Evolutionary conservation across 371 early-diverging fungal genomes (phyloP), one percentile per base, ranked within the genome.

Genomic region (Zopfochytrium polystomum): DNA sequence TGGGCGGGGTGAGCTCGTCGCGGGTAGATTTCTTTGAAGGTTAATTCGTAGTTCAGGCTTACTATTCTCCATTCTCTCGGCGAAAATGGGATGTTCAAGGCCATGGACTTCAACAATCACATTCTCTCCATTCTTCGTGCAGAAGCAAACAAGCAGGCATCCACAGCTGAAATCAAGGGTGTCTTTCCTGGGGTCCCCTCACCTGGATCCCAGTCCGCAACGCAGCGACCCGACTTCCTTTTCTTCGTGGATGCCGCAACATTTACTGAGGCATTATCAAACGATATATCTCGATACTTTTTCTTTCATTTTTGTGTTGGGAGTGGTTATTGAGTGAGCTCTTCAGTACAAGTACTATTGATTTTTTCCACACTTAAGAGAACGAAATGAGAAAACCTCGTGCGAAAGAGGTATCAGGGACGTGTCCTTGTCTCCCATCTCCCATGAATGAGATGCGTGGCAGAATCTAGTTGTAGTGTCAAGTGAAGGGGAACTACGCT

Each of bases 101-200:
- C 77, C 1, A 67, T 74, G 42, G 77, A 76, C 42, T 72, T 72
- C 66, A 76, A 70, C 67, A 52, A 43, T 58, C 74, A 73, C 52
- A 43, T 65, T 33, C 59, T 70, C 2, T 56, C 64, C n/a, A 65
- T 58, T 15, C 58, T 67, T 20, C 43, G 62, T 22, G 52, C 62
- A 25, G 72, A 71, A 34, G 57, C 57, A 26, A 66, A 58, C 35
- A 22, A 29, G 2, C 59, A 35, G 3, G 45, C 13, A 9, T 9
- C 25, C 9, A 48, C 48, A 48, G 20, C 22, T 9, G 22, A 22
- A 48, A 48, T n/a, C n/a, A n/a, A n/a, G n/a, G n/a, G n/a, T n/a
- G n/a, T n/a, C n/a, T n/a, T n/a, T n/a, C n/a, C n/a, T n/a, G n/a
- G n/a, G n/a, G n/a, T n/a, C n/a, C n/a, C 9, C 23, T 9, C 48